Base-by-base conservation (phyloP, 768 basidiomycete genomes). In the Pseudohyphozyma bogoriensis region DNA sequence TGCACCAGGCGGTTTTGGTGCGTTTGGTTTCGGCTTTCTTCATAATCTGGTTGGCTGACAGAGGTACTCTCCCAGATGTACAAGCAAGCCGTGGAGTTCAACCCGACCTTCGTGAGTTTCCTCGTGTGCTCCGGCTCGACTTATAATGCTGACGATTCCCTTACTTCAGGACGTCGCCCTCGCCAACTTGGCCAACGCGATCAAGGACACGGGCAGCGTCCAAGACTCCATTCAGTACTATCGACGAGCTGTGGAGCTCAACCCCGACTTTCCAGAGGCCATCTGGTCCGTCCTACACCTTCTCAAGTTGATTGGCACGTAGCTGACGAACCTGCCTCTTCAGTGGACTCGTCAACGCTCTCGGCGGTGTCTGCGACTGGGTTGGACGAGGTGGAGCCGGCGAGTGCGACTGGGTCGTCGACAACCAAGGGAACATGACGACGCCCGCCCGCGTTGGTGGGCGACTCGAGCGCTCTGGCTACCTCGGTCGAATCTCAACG, bases 101-200 rank as follows among this genome's bases (percentile, higher is more conserved):
- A 67, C 45, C 65, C 65, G 20, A 58, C 59, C 31, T 64, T 56
- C 35, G 61, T 62, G n/a, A 26, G 51, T 32, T 49, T 29, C 26
- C 26, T 39, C 20, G 28, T 20, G 0, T 24, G 22, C 12, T 29
- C 24, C n/a, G 13, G 16, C 5, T 2, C 33, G 33, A 31, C 4
- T 4, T 32, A 20, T 1, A 12, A n/a, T 12, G n/a, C 33, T 35
- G 18, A 51, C 22, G 26, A 39, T 39, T 28, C 24, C 6, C 26
- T 31, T 31, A n/a, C 31, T n/a, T 2, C 40, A 60, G 59, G 80
- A 79, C 45, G 77, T 80, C 58, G 79, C 79, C 4, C 72, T 80
- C 13, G 78, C 79, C 20, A 80, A 80, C 56, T 73, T 80, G 69
- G 79, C 76, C 22, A 80, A 79, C 68, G 78, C 78, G 0, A 68